These are phyloP conservation scores for Claviceps humidiphila DNA, from an alignment of 2,329 filamentous ascomycete species.

Conservation along the genomic window DNA sequence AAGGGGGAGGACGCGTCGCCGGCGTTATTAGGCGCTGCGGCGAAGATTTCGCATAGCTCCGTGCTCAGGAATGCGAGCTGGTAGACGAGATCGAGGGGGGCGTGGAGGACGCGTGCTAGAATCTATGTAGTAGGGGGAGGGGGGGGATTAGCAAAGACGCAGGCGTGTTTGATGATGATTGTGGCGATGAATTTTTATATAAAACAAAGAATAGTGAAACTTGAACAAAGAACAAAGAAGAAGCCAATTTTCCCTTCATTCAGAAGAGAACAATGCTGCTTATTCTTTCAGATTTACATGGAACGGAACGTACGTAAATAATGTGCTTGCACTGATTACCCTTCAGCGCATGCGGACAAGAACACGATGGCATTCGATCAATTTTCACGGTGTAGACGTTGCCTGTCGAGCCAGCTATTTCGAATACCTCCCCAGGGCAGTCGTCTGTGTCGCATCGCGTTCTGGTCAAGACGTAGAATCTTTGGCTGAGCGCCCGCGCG, in stretches of 20 bases:
- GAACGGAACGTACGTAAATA: constrained; percentile 35
- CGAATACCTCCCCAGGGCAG: constrained; percentile 37
- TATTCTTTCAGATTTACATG: background rate
- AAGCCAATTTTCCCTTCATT: background rate
- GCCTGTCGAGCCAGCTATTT: constrained; percentile 50
- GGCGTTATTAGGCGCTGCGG: constrained; percentile 8
- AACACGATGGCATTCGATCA: constrained; percentile 35
- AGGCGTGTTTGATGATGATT: too few relatives aligned
- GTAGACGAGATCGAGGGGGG: constrained; percentile 41
- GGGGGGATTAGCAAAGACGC: background rate
- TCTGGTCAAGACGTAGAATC: constrained; percentile 34
- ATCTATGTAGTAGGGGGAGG: constrained; percentile 22
- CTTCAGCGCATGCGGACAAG: constrained; percentile 39
- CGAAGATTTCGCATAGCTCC: constrained; percentile 48
- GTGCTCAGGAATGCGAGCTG: constrained; percentile 46
- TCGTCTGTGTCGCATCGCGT: constrained; percentile 19
- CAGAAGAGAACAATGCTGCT: background rate
- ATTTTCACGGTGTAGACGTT: constrained; percentile 50
- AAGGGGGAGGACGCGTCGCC: constrained; percentile 24
- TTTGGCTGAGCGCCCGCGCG: constrained; percentile 26
- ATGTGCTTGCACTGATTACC: constrained; percentile 54
- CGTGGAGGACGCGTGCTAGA: constrained; percentile 45
- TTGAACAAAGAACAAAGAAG: background rate
- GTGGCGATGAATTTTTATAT: background rate
- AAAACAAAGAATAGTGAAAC: background rate